Percentiles rank a stretch among this genome's conserved stretches.
These are phyloP conservation scores for Aspergillus sp. DNA, from an alignment of 2,329 filamentous ascomycete genomes.

Conservation along the genomic window DNA sequence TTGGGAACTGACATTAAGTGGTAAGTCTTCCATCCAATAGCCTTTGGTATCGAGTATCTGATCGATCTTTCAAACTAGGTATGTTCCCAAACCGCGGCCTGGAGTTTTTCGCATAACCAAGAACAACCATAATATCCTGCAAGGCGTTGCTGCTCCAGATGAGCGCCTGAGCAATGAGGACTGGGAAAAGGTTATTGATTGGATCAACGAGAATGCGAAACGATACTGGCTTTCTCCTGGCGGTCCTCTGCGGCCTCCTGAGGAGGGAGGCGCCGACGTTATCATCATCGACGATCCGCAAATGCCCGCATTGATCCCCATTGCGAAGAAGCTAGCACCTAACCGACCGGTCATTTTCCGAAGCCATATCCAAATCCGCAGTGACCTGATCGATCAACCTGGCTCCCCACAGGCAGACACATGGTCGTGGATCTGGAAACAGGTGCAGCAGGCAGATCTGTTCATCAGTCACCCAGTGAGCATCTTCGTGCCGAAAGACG, in stretches of 20 bases:
- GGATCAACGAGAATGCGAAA: slow-evolving; percentile 72
- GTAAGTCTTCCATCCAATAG: slow-evolving; percentile 51
- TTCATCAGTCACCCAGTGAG: slow-evolving; percentile 82
- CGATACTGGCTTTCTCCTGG: slow-evolving; percentile 71
- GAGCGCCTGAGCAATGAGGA: slow-evolving; percentile 66
- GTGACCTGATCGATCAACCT: slow-evolving; percentile 65
- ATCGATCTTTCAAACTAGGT: slow-evolving; percentile 42
- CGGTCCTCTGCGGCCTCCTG: slow-evolving; percentile 65
- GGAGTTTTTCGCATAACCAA: slow-evolving; percentile 83
- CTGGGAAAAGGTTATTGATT: slow-evolving; percentile 65
- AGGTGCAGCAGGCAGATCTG: slow-evolving; percentile 70
- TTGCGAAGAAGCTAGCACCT: slow-evolving; percentile 71
- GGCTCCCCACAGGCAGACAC: slow-evolving; percentile 70
- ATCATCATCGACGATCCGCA: slow-evolving; percentile 81
- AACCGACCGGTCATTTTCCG: slow-evolving; percentile 77
- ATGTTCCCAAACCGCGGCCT: slow-evolving; percentile 75
- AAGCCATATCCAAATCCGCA: slow-evolving; percentile 80
- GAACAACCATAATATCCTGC: slow-evolving; percentile 85
- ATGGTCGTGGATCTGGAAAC: slow-evolving; percentile 74
- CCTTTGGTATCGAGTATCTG: neutral
- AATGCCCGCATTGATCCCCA: slow-evolving; percentile 75
- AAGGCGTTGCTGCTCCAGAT: slow-evolving; percentile 69
- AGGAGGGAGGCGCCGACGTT: slow-evolving; percentile 73
- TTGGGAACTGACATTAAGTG: slow-evolving; percentile 71
- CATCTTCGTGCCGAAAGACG: slow-evolving; percentile 70